These are phyloP conservation scores for Hanseniaspora valbyensis DNA, from an alignment of 805 yeast species.

Conservation along the genomic window DNA sequence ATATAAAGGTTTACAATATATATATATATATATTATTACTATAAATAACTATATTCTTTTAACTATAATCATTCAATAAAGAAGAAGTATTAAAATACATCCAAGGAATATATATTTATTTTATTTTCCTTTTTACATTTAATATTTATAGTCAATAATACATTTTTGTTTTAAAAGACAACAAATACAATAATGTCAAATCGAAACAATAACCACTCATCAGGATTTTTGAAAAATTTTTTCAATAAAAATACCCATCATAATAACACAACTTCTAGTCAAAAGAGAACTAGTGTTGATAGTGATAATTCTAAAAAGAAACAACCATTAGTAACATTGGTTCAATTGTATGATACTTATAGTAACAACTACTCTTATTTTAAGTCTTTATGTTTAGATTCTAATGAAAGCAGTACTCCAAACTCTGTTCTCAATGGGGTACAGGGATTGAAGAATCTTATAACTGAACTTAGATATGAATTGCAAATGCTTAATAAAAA, in stretches of 20 bases:
- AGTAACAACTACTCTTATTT: slow-evolving; percentile 49
- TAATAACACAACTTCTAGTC: slow-evolving; percentile 17
- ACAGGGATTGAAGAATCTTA: slow-evolving; percentile 66
- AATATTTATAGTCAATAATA: too few relatives aligned
- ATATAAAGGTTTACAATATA: too few relatives aligned
- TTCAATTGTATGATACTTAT: slow-evolving; percentile 46
- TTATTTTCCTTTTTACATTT: too few relatives aligned
- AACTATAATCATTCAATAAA: too few relatives aligned
- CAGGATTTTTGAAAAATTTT: slow-evolving; percentile 1
- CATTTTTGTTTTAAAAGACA: background rate
- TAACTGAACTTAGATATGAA: slow-evolving; percentile 46
- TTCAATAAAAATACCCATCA: background rate
- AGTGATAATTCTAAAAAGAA: slow-evolving; percentile 43
- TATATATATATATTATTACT: too few relatives aligned
- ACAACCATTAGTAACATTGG: slow-evolving; percentile 47
- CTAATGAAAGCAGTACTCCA: slow-evolving; percentile 42
- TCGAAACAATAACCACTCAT: slow-evolving; percentile 10
- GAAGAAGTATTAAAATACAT: too few relatives aligned
- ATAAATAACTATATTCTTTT: too few relatives aligned
- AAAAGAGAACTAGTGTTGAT: slow-evolving; percentile 18
- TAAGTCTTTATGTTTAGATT: slow-evolving; percentile 49
- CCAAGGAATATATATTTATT: too few relatives aligned
- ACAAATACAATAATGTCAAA: background rate
- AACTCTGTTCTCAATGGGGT: slow-evolving; percentile 21
- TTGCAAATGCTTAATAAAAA: slow-evolving; percentile 42